These are phyloP conservation scores for Alternaria consortialis DNA, from an alignment of 2,329 filamentous ascomycete genomes.

Conservation along the genomic window DNA sequence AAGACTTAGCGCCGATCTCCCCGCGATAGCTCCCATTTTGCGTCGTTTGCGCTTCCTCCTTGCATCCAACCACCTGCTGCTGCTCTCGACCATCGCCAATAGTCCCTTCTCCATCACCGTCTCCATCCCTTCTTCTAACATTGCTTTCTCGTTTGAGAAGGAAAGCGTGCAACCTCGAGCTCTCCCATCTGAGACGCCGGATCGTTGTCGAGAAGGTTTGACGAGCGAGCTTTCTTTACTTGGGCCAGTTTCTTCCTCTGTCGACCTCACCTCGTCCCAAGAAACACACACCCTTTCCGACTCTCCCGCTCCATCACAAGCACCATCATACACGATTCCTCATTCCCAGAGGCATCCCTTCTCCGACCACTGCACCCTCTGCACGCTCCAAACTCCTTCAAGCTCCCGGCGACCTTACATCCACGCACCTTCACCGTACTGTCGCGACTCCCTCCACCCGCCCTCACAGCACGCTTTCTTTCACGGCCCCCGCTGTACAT, in stretches of 20 bases:
- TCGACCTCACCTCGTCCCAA: constrained; percentile 42
- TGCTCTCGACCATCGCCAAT: constrained; percentile 24
- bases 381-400: constrained; percentile 45
- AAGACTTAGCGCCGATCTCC: constrained; percentile 31
- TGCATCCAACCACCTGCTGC: constrained; percentile 24
- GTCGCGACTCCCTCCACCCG: constrained; percentile 43
- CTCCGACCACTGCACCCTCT: constrained; percentile 45
- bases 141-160: constrained; percentile 25
- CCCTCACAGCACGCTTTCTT: constrained; percentile 90
- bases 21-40: constrained; percentile 31
- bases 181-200: constrained; percentile 34
- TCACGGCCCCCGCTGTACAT: constrained; percentile 78
- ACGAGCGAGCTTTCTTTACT: constrained; percentile 52
- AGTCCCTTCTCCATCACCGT: constrained; percentile 30
- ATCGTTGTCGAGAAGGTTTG: constrained; percentile 50
- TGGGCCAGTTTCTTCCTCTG: constrained; percentile 44
- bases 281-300: constrained; percentile 38
- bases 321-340: constrained; percentile 38
- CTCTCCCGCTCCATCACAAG: constrained; percentile 43
- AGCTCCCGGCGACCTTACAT: constrained; percentile 49
- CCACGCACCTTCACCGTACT: constrained; percentile 38
- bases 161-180: constrained; percentile 31
- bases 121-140: constrained; percentile 27
- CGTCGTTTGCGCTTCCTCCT: constrained; percentile 25
- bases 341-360: constrained; percentile 33